Conservation (phyloP, 139 green algal species). For the Chlamydomonas applanata region DNA sequence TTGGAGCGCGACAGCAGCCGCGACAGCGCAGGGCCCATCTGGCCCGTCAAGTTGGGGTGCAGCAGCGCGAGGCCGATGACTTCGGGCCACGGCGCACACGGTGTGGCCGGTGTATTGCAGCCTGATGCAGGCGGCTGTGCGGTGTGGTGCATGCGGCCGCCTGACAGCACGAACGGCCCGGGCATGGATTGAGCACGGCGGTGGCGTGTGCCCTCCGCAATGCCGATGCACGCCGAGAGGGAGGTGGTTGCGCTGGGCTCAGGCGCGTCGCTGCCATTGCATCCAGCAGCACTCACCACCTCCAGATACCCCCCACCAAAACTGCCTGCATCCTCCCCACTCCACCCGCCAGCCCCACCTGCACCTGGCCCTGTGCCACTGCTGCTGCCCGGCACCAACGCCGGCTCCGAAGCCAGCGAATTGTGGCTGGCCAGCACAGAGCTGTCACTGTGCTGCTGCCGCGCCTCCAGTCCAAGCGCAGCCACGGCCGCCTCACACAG, state of each 20-base stretch:
- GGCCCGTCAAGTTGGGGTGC: constrained; percentile 52
- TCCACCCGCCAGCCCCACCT: neutral
- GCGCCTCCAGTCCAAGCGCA: neutral
- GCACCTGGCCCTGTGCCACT: neutral
- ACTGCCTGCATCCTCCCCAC: neutral
- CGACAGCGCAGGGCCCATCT: constrained; percentile 43
- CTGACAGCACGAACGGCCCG: neutral
- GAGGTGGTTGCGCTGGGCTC: too few relatives aligned
- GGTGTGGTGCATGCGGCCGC: neutral
- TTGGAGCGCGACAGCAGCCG: constrained; percentile 53
- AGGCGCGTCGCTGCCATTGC: too few relatives aligned
- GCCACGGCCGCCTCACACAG: too few relatives aligned
- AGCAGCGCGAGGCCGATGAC: constrained; percentile 56
- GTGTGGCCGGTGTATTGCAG: neutral
- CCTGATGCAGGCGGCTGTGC: neutral
- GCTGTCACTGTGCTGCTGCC: neutral
- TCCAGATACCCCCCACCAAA: too few relatives aligned
- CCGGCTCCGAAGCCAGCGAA: too few relatives aligned
- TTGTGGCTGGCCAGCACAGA: neutral
- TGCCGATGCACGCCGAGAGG: too few relatives aligned
- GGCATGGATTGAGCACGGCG: neutral
- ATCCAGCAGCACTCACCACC: too few relatives aligned
- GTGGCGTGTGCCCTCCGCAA: neutral
- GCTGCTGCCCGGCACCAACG: neutral
- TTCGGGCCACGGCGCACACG: constrained; percentile 1